Evolutionary conservation across 345 rosid species (phyloP), one percentile per base, ranked within the genome.

Genomic region (Excoecaria cochinchinensis): DNA sequence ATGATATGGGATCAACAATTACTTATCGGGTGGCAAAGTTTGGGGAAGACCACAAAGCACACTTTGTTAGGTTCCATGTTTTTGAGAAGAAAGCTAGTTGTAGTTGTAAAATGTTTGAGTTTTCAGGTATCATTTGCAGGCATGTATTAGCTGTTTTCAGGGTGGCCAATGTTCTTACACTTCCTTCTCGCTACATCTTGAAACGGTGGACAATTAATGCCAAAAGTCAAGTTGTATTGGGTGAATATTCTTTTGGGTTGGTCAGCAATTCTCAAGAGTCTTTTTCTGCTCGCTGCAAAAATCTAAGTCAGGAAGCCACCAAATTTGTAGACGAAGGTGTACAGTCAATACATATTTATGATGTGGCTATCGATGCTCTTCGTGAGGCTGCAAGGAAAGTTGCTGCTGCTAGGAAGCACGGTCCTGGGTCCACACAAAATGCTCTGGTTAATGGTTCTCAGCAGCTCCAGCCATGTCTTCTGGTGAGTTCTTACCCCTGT

Each of bases 191-290:
- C 60, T 86, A 84, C 71, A 74, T 86, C 77, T 70, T 86, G 75
- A 84, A 77, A 66, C 84, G 89, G 57, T 86, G 89, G 89, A 84
- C 84, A 40, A 86, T 84, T 74, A 80, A 79, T 79, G 87, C 85
- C 22, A 86, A 83, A 78, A 80, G 83, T 62, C 76, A 81, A 38
- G 78, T 76, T 80, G 44, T 73, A 44, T 39, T 82, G 72, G 84
- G 80, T 50, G 83, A 77, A 70, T n/a, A 76, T 25, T 19, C 38
- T 64, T 67, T 74, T 22, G 78, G 75, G 25, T 38, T 81, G 74
- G 67, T 74, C 22, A 63, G 70, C 70, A 79, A 79, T 72, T 75
- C 76, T 73, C 76, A 40, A 55, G 79, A 75, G 70, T 79, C 82
- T 0, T 70, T 72, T 55, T 78, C 83, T 74, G 73, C 63, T 31